Evolutionary conservation across 2,329 filamentous ascomycete species (phyloP).

Genomic region (Penicillium sp.): DNA sequence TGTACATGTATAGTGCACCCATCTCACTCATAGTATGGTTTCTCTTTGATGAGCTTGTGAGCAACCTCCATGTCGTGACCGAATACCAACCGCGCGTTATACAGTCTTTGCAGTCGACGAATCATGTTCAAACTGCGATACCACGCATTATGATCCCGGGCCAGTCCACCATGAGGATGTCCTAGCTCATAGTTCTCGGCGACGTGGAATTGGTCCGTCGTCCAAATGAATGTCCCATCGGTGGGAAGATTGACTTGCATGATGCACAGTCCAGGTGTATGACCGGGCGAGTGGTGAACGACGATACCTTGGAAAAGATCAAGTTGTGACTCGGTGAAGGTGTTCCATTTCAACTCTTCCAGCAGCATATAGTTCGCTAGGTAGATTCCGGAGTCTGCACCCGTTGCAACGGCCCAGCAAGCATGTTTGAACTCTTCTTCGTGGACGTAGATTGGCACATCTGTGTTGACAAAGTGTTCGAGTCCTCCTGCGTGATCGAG

Average conservation of each 20-base stretch:
- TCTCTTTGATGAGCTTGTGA: background rate
- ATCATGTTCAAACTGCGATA: conserved; percentile 30
- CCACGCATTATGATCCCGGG: conserved; percentile 40
- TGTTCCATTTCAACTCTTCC: conserved; percentile 43
- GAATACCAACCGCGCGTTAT: conserved; percentile 31
- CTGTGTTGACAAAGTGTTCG: conserved; percentile 44
- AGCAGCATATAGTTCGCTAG: conserved; percentile 37
- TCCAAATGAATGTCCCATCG: conserved; percentile 42
- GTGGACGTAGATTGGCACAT: conserved; percentile 48
- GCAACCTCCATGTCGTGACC: conserved; percentile 28
- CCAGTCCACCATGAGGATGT: conserved; percentile 37
- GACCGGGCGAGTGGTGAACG: conserved; percentile 37
- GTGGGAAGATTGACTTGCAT: conserved; percentile 39
- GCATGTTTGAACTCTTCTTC: conserved; percentile 48
- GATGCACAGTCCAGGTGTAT: conserved; percentile 36
- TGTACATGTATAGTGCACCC: no score
- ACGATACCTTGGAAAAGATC: conserved; percentile 43
- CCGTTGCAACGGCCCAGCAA: conserved; percentile 45
- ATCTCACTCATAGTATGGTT: conserved; percentile 1
- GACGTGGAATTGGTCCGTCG: conserved; percentile 42
- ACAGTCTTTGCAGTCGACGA: conserved; percentile 30
- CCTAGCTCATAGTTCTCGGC: conserved; percentile 39
- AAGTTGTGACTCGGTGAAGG: conserved; percentile 40
- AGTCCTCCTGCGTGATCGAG: conserved; percentile 49
- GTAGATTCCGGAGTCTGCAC: conserved; percentile 42